phyloP scores from a whole-genome alignment of 805 yeast genomes.

The Starmerella asiatica region DNA sequence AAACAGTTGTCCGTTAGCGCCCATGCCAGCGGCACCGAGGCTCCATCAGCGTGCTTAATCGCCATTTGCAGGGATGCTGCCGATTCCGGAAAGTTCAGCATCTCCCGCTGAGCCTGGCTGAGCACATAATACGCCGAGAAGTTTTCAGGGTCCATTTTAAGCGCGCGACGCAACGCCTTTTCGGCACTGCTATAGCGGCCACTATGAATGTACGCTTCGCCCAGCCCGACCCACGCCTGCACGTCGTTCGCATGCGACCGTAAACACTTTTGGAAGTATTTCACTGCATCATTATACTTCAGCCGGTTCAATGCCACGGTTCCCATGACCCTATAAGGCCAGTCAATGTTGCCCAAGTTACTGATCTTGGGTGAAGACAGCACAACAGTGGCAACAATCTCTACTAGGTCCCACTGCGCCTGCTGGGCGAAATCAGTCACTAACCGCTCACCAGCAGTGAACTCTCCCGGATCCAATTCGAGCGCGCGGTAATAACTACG shows the following conservation, averaged over 20 bases:
- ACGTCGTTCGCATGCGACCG: constrained; percentile 52
- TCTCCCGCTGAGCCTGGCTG: constrained; percentile 48
- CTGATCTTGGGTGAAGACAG: constrained; percentile 41
- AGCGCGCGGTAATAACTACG: constrained; percentile 84
- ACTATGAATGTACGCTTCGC: constrained; percentile 80
- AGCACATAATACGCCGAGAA: constrained; percentile 56
- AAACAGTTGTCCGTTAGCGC: constrained; percentile 31
- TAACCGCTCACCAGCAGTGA: constrained; percentile 57
- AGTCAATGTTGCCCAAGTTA: constrained; percentile 24
- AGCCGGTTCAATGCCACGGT: constrained; percentile 57
- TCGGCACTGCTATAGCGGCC: constrained; percentile 80
- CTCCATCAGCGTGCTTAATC: constrained; percentile 16
- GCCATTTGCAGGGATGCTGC: constrained; percentile 31
- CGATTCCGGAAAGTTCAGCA: constrained; percentile 56
- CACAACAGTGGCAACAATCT: constrained; percentile 53
- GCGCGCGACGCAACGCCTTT: constrained; percentile 62
- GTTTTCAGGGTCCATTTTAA: constrained; percentile 38
- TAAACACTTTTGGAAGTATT: constrained; percentile 76
- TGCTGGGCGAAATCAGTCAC: constrained; percentile 53
- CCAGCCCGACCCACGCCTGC: constrained; percentile 88
- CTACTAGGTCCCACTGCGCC: constrained; percentile 76
- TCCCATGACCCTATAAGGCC: constrained; percentile 89
- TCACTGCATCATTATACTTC: constrained; percentile 67
- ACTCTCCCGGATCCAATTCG: constrained; percentile 67
- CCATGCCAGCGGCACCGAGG: constrained; percentile 41